phyloP scores from a whole-genome alignment of 371 early-diverging fungal genomes.

The Vairimorpha apis region DNA sequence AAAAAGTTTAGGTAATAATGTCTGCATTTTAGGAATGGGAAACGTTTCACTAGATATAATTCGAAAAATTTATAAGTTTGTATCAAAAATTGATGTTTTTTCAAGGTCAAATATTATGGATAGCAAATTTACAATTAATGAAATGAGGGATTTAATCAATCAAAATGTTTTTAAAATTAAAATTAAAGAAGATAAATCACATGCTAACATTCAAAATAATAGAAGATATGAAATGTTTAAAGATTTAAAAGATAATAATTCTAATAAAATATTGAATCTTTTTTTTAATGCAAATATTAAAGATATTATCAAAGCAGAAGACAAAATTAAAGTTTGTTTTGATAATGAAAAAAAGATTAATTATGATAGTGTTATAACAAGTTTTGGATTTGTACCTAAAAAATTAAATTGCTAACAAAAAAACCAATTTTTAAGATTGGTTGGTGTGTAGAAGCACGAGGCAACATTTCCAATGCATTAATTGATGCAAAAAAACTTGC shows the following conservation, averaged over 20 bases:
- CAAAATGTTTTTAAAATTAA: not conserved
- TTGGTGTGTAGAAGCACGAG: slow-evolving; percentile 41
- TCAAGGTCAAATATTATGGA: slow-evolving; percentile 2
- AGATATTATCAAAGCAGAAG: slow-evolving; percentile 7
- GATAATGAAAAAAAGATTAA: not conserved
- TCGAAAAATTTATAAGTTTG: not conserved
- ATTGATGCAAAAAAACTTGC: slow-evolving; percentile 7
- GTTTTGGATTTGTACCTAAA: slow-evolving; percentile 38
- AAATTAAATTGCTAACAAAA: not conserved
- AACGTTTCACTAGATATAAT: slow-evolving; percentile 52
- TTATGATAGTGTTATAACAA: slow-evolving; percentile 28
- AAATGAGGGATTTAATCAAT: slow-evolving; percentile 6
- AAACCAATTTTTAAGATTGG: slow-evolving; percentile 38
- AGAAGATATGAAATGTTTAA: slow-evolving; percentile 24
- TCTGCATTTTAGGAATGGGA: slow-evolving; percentile 56
- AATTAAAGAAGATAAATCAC: not conserved
- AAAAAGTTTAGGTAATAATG: slow-evolving; percentile 17
- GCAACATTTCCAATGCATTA: slow-evolving; percentile 16
- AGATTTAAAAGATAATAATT: not conserved
- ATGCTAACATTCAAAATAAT: not conserved
- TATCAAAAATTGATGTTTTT: slow-evolving; percentile 3
- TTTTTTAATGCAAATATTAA: slow-evolving; percentile 23
- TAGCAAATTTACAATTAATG: slow-evolving; percentile 40
- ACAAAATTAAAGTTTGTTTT: not conserved
- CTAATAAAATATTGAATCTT: slow-evolving; percentile 6